A percentile compares a stretch with the other conserved stretches of the same genome.
Evolutionary conservation across 73 alveolate species (phyloP).

Genomic region (Urostyla sp.): DNA sequence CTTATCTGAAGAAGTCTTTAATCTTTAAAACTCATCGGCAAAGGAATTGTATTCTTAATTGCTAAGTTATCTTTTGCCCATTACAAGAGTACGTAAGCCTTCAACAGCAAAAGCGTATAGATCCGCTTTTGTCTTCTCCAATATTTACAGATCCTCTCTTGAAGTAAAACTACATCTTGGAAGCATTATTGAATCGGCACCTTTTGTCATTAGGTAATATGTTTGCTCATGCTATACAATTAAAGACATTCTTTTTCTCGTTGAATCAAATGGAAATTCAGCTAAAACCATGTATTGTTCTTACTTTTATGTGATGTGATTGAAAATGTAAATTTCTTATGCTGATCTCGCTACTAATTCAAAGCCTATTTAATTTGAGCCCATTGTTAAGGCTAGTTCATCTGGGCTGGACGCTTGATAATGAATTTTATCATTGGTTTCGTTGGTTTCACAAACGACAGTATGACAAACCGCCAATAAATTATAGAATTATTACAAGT

Average conservation of each 20-base stretch:
- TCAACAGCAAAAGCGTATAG: slow-evolving; percentile 87
- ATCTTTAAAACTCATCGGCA: slow-evolving; percentile 63
- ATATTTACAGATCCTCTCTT: not conserved
- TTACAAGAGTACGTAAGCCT: slow-evolving; percentile 94
- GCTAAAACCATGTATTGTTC: slow-evolving; percentile 4
- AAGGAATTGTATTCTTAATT: slow-evolving; percentile 70
- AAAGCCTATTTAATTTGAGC: slow-evolving; percentile 40
- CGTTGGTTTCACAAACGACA: slow-evolving; percentile 75
- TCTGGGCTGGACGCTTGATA: slow-evolving; percentile 95
- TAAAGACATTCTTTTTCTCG: slow-evolving; percentile 53
- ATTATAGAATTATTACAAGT: slow-evolving; percentile 54
- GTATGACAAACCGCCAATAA: slow-evolving; percentile 88
- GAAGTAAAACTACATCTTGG: slow-evolving; percentile 32
- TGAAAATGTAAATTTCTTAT: not conserved
- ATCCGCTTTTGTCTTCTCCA: slow-evolving; percentile 77
- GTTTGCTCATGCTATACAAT: slow-evolving; percentile 38
- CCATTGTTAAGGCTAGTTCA: slow-evolving; percentile 89
- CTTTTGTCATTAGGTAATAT: slow-evolving; percentile 77
- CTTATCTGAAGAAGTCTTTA: slow-evolving; percentile 28
- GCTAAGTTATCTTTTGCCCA: slow-evolving; percentile 80
- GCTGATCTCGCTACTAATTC: slow-evolving; percentile 64
- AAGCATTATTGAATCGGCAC: slow-evolving; percentile 88
- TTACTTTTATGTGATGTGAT: not conserved
- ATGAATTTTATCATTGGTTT: slow-evolving; percentile 63
- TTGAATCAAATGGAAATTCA: slow-evolving; percentile 75